Evolutionary conservation across 163 green algal genomes (phyloP), one percentile per base, ranked within the genome.

Genomic region (Volvox carteri): DNA sequence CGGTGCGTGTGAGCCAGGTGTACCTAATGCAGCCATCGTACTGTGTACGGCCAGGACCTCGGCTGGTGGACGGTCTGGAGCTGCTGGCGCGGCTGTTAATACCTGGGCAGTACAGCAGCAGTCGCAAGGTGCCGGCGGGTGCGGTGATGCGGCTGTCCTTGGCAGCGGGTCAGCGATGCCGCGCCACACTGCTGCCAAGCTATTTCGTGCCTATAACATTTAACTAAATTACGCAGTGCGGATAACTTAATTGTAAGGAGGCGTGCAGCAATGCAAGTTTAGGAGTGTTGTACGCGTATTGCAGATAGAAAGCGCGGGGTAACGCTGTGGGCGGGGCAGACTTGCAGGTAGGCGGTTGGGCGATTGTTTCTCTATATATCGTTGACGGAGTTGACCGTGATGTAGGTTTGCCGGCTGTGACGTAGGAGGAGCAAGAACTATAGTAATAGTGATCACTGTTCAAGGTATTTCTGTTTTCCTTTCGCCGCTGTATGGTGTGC

Each of bases 41-140:
- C 30, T 93, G 96, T 48, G 88, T 83, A 4, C 86, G 91, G 23
- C 62, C 92, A 16, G 93, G 93, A 18, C 92, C 92, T 14, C 60
- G 95, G 76, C 91, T 99, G 90, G 96, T 99, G 62, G 94, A 99
- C 67, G 97, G 97, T 7, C 91, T 97, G 23, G 97, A 99, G 92
- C 44, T 97, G 67, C 88, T 99, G 60, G 94, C 95, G 5, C 92
- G 94, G 48, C 94, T 98, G 65, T 80, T 98, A 48, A 50, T 92
- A 78, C 70, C 62, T 19, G 60, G 86, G 58, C 25, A 77, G 33
- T 50, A 79, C 81, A 44, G 48, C 76, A 54, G 62, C 35, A 33
- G 54, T 46, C 67, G 90, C 19, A 78, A 84, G 4, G 75, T 85
- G 60, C 92, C 91, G 1, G 28, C 86, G 9, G 85, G 90, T 19